Evolutionary conservation across 768 basidiomycete species (phyloP).

Genomic region (Hortiboletus flavorubellus): DNA sequence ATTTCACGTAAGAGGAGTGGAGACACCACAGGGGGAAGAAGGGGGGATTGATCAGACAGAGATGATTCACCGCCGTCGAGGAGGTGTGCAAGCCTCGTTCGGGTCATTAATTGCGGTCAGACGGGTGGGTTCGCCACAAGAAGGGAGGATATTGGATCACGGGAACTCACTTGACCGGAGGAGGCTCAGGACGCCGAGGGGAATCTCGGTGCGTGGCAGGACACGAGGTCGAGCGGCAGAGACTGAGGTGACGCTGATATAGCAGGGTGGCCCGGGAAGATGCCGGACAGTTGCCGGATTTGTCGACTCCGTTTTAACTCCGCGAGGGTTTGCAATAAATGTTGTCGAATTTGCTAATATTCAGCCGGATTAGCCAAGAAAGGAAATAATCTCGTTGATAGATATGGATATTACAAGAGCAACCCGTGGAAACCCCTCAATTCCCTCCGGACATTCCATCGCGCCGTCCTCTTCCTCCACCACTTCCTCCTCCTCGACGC

Average conservation of each 20-base stretch:
- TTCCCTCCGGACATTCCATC: constrained; percentile 17
- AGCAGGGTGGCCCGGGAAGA: neutral
- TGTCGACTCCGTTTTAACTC: constrained; percentile 17
- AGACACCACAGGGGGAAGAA: neutral
- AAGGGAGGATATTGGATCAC: neutral
- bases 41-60: neutral
- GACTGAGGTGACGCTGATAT: constrained; percentile 1
- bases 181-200: constrained; percentile 4
- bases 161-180: constrained; percentile 6
- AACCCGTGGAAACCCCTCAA: constrained; percentile 11
- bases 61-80: no score
- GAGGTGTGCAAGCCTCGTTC: no score
- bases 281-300: constrained; percentile 6
- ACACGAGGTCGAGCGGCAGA: constrained; percentile 15
- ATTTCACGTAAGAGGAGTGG: neutral
- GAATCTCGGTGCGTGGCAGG: constrained; percentile 3
- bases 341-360: constrained; percentile 11
- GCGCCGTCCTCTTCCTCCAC: constrained; percentile 19
- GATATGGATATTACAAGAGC: constrained; percentile 17
- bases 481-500: constrained; percentile 26
- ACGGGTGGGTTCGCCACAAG: neutral
- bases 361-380: constrained; percentile 22
- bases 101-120: neutral
- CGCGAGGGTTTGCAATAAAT: constrained; percentile 18
- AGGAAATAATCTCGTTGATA: constrained; percentile 12